These are phyloP conservation scores for Diaporthe humulicola DNA, from an alignment of 2,329 filamentous ascomycete species.

Conservation along the genomic window DNA sequence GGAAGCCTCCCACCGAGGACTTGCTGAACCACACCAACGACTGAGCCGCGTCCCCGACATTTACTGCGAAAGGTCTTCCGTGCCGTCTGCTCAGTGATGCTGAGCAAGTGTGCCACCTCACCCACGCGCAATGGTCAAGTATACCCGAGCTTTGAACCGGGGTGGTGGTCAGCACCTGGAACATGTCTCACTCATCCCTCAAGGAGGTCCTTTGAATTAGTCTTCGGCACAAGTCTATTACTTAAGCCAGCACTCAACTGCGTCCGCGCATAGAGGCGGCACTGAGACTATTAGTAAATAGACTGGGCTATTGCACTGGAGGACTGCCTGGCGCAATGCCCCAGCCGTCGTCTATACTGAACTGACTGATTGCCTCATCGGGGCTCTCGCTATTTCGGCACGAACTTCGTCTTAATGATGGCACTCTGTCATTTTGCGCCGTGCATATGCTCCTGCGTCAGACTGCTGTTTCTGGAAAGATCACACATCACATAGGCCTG, in stretches of 20 bases:
- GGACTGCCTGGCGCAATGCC: neutral
- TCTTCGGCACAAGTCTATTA: neutral
- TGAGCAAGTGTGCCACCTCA: neutral
- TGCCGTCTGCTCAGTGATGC: neutral
- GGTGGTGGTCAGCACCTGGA: constrained; percentile 25
- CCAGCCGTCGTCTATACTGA: neutral
- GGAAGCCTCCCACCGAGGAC: neutral
- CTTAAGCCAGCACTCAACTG: neutral
- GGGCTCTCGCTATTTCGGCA: neutral
- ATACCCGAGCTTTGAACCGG: constrained; percentile 22
- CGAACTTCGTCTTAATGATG: neutral
- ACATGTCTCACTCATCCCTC: constrained; percentile 20
- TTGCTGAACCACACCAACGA: neutral
- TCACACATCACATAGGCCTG: constrained; percentile 9
- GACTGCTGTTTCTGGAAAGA: neutral
- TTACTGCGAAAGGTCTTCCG: neutral
- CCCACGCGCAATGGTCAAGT: constrained; percentile 6
- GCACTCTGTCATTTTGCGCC: neutral
- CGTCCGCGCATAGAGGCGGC: neutral
- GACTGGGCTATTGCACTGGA: neutral
- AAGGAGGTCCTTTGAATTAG: neutral
- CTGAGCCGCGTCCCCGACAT: neutral
- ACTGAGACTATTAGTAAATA: neutral
- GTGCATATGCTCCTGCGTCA: constrained; percentile 4
- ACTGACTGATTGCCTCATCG: constrained; percentile 17